These are phyloP conservation scores for Pseudonitzschia multistriata DNA, from an alignment of 108 stramenopile species.

Conservation along the genomic window DNA sequence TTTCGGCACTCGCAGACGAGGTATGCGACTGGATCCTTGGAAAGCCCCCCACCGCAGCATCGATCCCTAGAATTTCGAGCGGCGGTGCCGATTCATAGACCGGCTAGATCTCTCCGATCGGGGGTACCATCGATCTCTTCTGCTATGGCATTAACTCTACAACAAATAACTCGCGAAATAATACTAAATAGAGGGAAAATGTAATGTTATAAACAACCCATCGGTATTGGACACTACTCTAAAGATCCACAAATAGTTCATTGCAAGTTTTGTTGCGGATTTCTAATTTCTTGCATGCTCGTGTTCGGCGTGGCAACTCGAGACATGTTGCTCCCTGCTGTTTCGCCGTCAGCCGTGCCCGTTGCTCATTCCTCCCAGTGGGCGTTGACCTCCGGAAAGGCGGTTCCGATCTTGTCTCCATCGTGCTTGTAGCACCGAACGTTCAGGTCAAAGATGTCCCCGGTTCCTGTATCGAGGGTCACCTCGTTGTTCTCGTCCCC, in stretches of 20 bases:
- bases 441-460: constrained; percentile 59
- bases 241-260: too few species aligned
- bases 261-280: too few species aligned
- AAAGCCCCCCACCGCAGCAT: constrained; percentile 26
- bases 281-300: too few species aligned
- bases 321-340: too few species aligned
- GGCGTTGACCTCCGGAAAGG: constrained; percentile 70
- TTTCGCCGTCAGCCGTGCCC: too few species aligned
- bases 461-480: constrained; percentile 50
- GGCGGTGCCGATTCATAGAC: neutral
- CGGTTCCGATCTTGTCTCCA: constrained; percentile 63
- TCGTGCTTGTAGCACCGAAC: constrained; percentile 67
- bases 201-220: too few species aligned
- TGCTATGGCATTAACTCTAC: neutral
- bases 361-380: constrained; percentile 60
- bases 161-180: too few species aligned
- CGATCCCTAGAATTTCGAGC: neutral
- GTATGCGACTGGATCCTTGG: constrained; percentile 72
- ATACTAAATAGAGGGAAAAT: too few species aligned
- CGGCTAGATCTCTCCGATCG: too few species aligned
- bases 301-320: too few species aligned
- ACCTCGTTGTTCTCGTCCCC: constrained; percentile 66
- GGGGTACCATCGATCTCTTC: too few species aligned
- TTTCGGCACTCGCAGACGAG: constrained; percentile 61
- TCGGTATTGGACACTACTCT: too few species aligned